Evolutionary conservation across 768 basidiomycete species (phyloP), one percentile per base, ranked within the genome.

Genomic region (Piloderma croceum): DNA sequence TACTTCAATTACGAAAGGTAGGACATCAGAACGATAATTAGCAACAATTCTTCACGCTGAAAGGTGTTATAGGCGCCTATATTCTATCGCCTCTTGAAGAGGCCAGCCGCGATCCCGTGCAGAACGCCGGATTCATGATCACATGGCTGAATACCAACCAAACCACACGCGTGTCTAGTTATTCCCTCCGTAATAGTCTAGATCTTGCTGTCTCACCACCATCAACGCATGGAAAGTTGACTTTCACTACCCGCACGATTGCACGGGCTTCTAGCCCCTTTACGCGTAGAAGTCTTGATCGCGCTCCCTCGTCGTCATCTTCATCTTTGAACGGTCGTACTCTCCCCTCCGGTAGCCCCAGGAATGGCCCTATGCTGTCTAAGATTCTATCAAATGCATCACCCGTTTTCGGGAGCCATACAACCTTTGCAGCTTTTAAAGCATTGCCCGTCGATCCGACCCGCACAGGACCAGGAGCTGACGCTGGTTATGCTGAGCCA

Each of bases 71-170:
- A 92, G 93, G 93, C n/a, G 81, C 89, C 33, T 99, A 98, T 57
- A 97, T 98, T 44, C 64, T 97, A 31, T 96, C 93, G 2, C 83
- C 93, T 2, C 70, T 98, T 2, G 90, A 97, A 62, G 90, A 94
- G 59, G 81, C 89, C 0, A 90, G 89, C 49, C 79, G 92, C 12
- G 90, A 96, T 58, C 78, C 85, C 0, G 57, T 70, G 15, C 90
- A 97, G 64, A 97, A 97, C 55, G 82, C 82, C 31, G 94, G 96
- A 1, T 90, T 98, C 57, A 60, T 80, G 3, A 59, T 98, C 36
- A 73, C 75, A n/a, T 99, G 89, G 83, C 70, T 75, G 27, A 78
- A 78, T 33, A 66, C 74, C 2, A 70, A 81, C 46, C 80, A 87
- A 55, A 73, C 79, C 42, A 89, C 89, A 1, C 77, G 90, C 19